phyloP scores from a whole-genome alignment of 345 rosid species.

The Rhodamnia argentea region DNA sequence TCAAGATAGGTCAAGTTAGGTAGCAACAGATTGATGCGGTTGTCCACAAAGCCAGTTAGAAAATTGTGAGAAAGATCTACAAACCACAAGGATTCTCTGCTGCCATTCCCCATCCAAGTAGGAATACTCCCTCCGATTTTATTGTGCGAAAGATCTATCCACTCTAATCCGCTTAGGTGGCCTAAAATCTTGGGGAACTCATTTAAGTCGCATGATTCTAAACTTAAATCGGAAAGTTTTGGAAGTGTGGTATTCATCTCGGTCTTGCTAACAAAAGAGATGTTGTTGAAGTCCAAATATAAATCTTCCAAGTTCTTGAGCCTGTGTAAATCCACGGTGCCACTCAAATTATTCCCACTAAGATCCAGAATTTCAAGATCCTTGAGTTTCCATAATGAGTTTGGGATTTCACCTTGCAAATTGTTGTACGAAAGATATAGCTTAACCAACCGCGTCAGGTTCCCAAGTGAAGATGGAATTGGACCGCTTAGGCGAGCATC shows the following conservation, averaged over 20 bases:
- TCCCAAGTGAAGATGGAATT: background rate
- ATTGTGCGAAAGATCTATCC: background rate
- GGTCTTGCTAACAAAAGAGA: background rate
- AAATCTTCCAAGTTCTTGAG: accelerated
- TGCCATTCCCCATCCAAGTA: background rate
- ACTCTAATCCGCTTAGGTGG: background rate
- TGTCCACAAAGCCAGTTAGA: background rate
- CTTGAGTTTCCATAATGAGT: background rate
- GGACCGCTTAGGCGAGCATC: no score
- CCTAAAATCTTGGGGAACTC: background rate
- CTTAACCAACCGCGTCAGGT: background rate
- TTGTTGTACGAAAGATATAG: accelerated
- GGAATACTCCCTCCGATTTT: background rate
- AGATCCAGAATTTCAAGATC: accelerated
- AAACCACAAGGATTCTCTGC: background rate
- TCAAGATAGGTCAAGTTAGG: accelerated
- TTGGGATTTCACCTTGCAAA: background rate
- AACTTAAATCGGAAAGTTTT: accelerated
- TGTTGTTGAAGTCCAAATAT: background rate
- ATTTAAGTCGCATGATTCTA: background rate
- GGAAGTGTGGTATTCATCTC: background rate
- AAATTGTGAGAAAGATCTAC: background rate
- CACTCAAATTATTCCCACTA: background rate
- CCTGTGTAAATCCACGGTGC: background rate
- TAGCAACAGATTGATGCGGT: background rate